Percentiles rank a stretch among this genome's conserved stretches.
Evolutionary conservation across 495 filamentous ascomycete genomes (phyloP).

Genomic region (Neurospora sublineolata): DNA sequence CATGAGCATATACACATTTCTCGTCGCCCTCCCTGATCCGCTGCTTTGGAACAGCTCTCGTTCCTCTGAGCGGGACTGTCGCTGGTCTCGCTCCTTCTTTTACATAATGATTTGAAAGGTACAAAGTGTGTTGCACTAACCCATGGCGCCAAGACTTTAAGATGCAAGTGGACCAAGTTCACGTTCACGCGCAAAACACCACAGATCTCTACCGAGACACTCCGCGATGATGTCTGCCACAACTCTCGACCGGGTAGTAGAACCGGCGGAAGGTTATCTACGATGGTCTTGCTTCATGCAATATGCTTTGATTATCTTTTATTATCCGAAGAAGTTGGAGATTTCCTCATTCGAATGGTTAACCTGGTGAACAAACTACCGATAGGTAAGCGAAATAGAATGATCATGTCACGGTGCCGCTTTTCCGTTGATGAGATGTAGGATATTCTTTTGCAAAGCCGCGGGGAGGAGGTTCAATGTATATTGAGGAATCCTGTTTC

Average conservation of each 20-base stretch:
- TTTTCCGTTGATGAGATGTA: background rate
- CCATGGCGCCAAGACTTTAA: background rate
- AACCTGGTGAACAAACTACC: background rate
- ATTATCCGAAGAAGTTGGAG: background rate
- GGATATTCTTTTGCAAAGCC: rapidly evolving
- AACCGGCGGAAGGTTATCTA: rapidly evolving
- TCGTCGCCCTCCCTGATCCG: background rate
- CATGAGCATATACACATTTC: too few relatives aligned
- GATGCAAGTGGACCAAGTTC: background rate
- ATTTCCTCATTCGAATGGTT: background rate
- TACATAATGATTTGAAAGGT: too few relatives aligned
- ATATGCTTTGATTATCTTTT: too few relatives aligned
- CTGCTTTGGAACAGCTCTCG: background rate
- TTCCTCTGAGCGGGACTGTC: background rate
- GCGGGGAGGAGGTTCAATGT: too few relatives aligned
- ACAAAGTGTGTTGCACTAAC: background rate
- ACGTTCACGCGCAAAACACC: background rate
- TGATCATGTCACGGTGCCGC: background rate
- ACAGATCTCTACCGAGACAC: background rate
- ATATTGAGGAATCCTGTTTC: background rate
- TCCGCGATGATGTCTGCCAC: background rate
- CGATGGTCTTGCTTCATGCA: background rate
- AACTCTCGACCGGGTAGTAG: rapidly evolving
- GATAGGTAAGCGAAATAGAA: background rate
- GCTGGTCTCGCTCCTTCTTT: background rate